Percentiles rank a stretch among this genome's conserved stretches.
Evolutionary conservation across 805 yeast genomes (phyloP).

Genomic region (Kurtzmaniella fragi): DNA sequence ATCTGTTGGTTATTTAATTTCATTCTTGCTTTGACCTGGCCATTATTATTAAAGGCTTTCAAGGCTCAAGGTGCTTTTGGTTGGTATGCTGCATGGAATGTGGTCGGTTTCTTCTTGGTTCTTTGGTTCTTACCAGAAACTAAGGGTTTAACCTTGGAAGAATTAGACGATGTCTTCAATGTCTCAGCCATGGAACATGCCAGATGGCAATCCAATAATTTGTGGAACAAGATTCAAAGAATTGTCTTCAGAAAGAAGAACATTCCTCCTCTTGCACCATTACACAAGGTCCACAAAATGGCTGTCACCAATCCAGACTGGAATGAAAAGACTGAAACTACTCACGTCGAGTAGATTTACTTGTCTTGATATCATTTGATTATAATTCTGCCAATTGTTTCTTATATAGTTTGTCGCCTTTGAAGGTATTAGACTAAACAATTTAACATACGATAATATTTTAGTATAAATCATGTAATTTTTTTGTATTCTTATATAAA

Average conservation of each 20-base stretch:
- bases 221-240: slow-evolving; percentile 41
- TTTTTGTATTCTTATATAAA: no score
- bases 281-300: slow-evolving; percentile 52
- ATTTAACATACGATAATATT: no score
- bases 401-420: no score
- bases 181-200: slow-evolving; percentile 58
- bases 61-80: slow-evolving; percentile 84
- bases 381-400: no score
- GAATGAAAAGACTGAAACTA: slow-evolving; percentile 53
- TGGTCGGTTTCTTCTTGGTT: slow-evolving; percentile 63
- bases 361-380: no score
- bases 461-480: no score
- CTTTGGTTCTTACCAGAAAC: slow-evolving; percentile 50
- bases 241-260: slow-evolving; percentile 36
- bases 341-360: slow-evolving; percentile 41
- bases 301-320: slow-evolving; percentile 59
- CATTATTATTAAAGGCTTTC: slow-evolving; percentile 60
- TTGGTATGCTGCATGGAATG: slow-evolving; percentile 83
- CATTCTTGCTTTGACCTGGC: slow-evolving; percentile 73
- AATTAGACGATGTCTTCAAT: slow-evolving; percentile 67
- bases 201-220: slow-evolving; percentile 24
- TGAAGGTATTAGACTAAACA: no score
- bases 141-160: slow-evolving; percentile 67
- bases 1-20: slow-evolving; percentile 73
- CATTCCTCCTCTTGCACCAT: slow-evolving; percentile 47